Base-by-base conservation (phyloP, 169 alveolate genomes). In the Ichthyophthirius multifiliis region DNA sequence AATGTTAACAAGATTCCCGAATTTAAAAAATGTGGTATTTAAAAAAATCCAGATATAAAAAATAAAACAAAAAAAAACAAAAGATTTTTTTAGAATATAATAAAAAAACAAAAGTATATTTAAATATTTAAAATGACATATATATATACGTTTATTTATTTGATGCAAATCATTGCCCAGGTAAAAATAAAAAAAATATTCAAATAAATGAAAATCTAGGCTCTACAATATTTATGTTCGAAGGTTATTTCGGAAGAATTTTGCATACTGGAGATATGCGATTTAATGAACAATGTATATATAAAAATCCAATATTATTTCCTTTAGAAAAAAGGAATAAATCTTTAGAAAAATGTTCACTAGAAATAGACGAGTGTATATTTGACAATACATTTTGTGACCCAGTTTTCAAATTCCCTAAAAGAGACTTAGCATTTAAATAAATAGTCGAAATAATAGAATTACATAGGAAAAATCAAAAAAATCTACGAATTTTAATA, bases 261-360 rank as follows among this genome's bases (percentile, higher is more conserved):
- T 63, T 92, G 9, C 94, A 89, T 75, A 92, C 94, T 12, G 96
- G 96, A 43, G 96, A 92, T 78, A 88, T 92, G 77, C 44, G 96
- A 65, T 92, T 87, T 74, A 75, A 78, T 41, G 83, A 80, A 34
- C 34, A 73, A 31, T 84, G 87, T 83, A 79, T 92, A 39, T 45
- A 83, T 9, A 77, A 87, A 12, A 43, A 80, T 76, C 65, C 90
- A 46, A 74, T 91, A 76, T 37, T 74, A 30, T 74, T 79, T 62
- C 75, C 86, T 7, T 20, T 55, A 62, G 67, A 88, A 62, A 31
- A 48, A 55, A 16, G 32, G 10, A 37, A 18, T 30, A 15, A 55
- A 47, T 34, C 15, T 13, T n/a, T 73, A 5, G 35, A 71, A 30
- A 31, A 55, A 63, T 35, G 55, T 45, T 81, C 78, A 12, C 81